Percentiles rank a stretch among this genome's conserved stretches.
phyloP scores from a whole-genome alignment of 2,329 filamentous ascomycete species.

The Trichoderma koningiopsis region DNA sequence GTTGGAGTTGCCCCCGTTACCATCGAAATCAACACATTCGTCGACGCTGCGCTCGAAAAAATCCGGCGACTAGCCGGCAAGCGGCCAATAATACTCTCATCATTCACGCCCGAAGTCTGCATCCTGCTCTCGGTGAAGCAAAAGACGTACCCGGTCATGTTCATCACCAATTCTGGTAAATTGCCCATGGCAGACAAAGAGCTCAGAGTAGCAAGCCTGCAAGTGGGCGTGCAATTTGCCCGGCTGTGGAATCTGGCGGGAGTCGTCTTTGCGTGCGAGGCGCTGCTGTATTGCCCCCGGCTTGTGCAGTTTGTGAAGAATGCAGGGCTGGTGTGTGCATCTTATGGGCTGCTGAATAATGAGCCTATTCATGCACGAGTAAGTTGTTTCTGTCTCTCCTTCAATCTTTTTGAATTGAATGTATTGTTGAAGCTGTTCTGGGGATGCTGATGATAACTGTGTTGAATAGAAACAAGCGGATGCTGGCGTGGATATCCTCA shows the following conservation, averaged over 20 bases:
- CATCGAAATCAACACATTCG: slow-evolving; percentile 44
- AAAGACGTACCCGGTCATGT: slow-evolving; percentile 38
- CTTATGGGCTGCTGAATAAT: slow-evolving; percentile 41
- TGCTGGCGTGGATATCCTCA: slow-evolving; percentile 28
- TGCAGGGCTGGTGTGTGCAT: slow-evolving; percentile 39
- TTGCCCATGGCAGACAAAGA: slow-evolving; percentile 37
- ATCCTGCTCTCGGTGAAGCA: slow-evolving; percentile 40
- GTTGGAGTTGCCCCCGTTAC: slow-evolving; percentile 39
- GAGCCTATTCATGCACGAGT: slow-evolving; percentile 26
- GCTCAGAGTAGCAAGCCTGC: slow-evolving; percentile 40
- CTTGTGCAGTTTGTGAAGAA: slow-evolving; percentile 40
- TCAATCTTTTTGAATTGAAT: neutral
- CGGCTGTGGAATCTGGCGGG: slow-evolving; percentile 42
- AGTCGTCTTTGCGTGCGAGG: slow-evolving; percentile 41
- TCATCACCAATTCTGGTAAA: slow-evolving; percentile 39
- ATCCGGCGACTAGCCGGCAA: slow-evolving; percentile 32
- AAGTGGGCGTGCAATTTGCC: slow-evolving; percentile 43
- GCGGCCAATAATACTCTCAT: slow-evolving; percentile 40
- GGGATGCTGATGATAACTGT: neutral
- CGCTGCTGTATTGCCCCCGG: slow-evolving; percentile 41
- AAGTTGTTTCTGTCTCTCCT: neutral
- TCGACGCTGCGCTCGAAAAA: slow-evolving; percentile 41
- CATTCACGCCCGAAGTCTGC: slow-evolving; percentile 42
- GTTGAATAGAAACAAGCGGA: slow-evolving; percentile 24
- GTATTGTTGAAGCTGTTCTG: neutral